These are phyloP conservation scores for Aspergillus japonicus DNA, from an alignment of 2,329 filamentous ascomycete genomes.

Conservation along the genomic window DNA sequence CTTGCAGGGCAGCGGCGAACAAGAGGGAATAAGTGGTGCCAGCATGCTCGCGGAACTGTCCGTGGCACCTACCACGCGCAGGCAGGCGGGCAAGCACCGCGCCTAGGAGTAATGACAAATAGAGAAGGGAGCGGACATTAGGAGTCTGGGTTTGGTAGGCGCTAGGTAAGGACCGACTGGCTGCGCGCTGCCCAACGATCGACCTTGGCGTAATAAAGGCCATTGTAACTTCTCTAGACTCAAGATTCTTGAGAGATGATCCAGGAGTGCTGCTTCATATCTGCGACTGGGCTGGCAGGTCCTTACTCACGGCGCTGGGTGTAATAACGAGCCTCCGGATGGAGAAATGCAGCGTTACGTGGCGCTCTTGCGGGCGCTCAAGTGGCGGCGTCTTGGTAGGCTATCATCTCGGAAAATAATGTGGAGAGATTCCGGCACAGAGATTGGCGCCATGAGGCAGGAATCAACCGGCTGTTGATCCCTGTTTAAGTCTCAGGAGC, in stretches of 20 bases:
- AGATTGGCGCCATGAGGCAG: not conserved
- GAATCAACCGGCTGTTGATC: not conserved
- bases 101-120: conserved; percentile 11
- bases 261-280: not conserved
- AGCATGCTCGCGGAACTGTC: conserved; percentile 5
- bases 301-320: not conserved
- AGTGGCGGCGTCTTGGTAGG: not conserved
- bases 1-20: conserved; percentile 7
- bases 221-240: not conserved
- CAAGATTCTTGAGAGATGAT: not conserved
- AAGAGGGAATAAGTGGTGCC: conserved; percentile 12
- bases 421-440: conserved; percentile 2
- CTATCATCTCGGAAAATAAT: not conserved
- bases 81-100: conserved; percentile 6
- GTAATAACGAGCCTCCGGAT: not conserved
- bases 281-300: not conserved
- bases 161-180: not conserved
- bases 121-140: not conserved
- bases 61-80: not conserved
- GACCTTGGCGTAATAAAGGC: not conserved
- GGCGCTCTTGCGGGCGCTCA: not conserved
- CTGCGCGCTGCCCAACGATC: conserved; percentile 1
- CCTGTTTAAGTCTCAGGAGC: not conserved
- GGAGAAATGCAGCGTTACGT: conserved; percentile 1
- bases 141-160: not conserved